Evolutionary conservation across 306 rosid genomes (phyloP).

Genomic region (Lagenaria siceraria): DNA sequence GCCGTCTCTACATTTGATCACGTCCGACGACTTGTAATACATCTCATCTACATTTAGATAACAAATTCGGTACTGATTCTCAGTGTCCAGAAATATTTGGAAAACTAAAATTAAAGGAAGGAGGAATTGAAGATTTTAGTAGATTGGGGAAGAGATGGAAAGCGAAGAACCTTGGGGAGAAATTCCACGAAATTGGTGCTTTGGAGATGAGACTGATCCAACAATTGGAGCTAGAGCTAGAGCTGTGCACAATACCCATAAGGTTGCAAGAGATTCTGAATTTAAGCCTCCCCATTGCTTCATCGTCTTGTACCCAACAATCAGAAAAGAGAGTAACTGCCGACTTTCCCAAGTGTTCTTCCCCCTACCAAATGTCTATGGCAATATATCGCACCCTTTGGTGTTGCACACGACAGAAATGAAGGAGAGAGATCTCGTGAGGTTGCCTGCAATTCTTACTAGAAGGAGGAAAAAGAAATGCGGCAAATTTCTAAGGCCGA

Average conservation of each 20-base stretch:
- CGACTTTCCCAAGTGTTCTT: not conserved
- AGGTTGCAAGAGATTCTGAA: not conserved
- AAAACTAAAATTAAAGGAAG: not conserved
- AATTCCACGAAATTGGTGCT: constrained; percentile 47
- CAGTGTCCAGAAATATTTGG: not conserved
- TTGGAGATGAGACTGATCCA: constrained; percentile 33
- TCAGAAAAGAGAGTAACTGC: not conserved
- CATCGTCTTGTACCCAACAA: constrained; percentile 6
- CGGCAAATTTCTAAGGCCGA: too few relatives aligned
- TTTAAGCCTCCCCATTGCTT: not conserved
- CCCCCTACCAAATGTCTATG: not conserved
- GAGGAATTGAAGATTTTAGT: not conserved
- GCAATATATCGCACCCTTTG: not conserved
- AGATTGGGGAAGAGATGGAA: not conserved
- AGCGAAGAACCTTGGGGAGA: constrained; percentile 52
- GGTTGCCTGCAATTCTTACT: not conserved
- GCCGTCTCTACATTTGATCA: constrained; percentile 69
- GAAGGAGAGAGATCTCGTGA: not conserved
- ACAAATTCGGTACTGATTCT: not conserved
- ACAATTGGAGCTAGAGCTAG: constrained; percentile 13
- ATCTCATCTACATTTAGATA: constrained; percentile 39
- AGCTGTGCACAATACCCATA: constrained; percentile 3
- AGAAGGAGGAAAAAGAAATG: not conserved
- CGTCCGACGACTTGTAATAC: constrained; percentile 59
- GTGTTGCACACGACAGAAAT: not conserved